Base-by-base conservation (phyloP, 345 rosid species). In the Eucalyptus viminalis region DNA sequence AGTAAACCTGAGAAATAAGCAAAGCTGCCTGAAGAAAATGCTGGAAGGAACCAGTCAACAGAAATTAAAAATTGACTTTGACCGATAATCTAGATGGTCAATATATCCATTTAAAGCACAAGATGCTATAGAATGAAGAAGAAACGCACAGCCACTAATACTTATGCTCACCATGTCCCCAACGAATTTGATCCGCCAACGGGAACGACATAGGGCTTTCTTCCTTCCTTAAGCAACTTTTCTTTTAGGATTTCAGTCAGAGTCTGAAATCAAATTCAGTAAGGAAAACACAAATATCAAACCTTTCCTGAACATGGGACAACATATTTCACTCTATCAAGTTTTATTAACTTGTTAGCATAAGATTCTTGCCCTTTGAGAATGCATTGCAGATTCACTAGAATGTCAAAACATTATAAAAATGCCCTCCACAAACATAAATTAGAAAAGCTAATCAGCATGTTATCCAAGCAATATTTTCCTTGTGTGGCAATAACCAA, bases 141-240 rank as follows among this genome's bases (percentile, higher is more conserved):
- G 83, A 37, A 76, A 37, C 14, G 24, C 37, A 37, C 83, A 19
- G 40, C 47, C 45, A 37, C 83, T 21, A 56, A 65, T 4, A 86
- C 60, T 88, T 44, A 89, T 86, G 91, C 95, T 96, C 93, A 97
- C 99, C 99, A 97, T 86, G 99, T 95, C 91, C 99, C 99, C 86
- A 97, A 44, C 45, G 98, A 94, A 93, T 97, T 96, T 45, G 99
- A 97, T 91, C 99, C 99, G 65, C 99, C 99, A 67, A 95, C 99
- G 11, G 99, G 99, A 89, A 97, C 95, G 85, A 97, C 97, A 92
- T 97, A 97, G 7, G 99, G 99, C 86, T 92, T 97, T 90, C 93
- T 94, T 34, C 99, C 99, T 95, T 96, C 95, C 21, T 93, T 94
- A n/a, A 92, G 90, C 91, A 97, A 92, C 92, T 92, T 94, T 91